Evolutionary conservation across 2,329 filamentous ascomycete genomes (phyloP).

Genomic region (Xenoacremonium recifei): DNA sequence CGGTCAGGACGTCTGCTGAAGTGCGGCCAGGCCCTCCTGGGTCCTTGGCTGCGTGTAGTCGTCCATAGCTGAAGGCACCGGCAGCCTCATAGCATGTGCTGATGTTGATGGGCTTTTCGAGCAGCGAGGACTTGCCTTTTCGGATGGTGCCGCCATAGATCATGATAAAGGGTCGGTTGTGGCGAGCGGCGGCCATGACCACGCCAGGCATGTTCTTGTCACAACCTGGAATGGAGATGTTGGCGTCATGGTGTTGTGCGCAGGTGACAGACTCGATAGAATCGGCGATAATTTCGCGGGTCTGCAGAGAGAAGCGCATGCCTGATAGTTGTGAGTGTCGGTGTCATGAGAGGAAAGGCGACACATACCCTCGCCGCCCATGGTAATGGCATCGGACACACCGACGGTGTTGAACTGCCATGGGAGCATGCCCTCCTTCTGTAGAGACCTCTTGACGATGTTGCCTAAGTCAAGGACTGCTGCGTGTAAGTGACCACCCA

Average conservation of each 20-base stretch:
- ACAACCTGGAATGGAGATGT: constrained; percentile 89
- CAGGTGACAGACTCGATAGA: constrained; percentile 91
- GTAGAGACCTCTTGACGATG: constrained; percentile 78
- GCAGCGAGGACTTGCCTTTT: constrained; percentile 76
- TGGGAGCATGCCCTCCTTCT: constrained; percentile 82
- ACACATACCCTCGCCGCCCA: constrained; percentile 77
- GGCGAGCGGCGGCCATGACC: constrained; percentile 84
- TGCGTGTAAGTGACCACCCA: constrained; percentile 12
- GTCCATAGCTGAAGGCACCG: constrained; percentile 78
- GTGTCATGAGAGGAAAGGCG: not conserved
- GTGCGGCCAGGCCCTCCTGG: constrained; percentile 63
- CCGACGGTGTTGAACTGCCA: constrained; percentile 96
- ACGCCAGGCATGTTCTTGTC: constrained; percentile 98
- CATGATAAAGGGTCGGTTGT: constrained; percentile 92
- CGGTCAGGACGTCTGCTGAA: constrained; percentile 76
- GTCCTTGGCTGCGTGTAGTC: constrained; percentile 66
- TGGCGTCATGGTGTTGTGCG: constrained; percentile 89
- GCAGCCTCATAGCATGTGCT: constrained; percentile 85
- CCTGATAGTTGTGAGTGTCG: constrained; percentile 46
- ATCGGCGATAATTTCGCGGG: constrained; percentile 89
- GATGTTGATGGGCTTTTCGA: constrained; percentile 82
- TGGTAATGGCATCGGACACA: constrained; percentile 87
- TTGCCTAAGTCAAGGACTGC: constrained; percentile 82
- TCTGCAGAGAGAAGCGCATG: constrained; percentile 91
- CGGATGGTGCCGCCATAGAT: constrained; percentile 91